Base-by-base conservation (phyloP, 2,329 filamentous ascomycete genomes). In the Diaporthe destruens region DNA sequence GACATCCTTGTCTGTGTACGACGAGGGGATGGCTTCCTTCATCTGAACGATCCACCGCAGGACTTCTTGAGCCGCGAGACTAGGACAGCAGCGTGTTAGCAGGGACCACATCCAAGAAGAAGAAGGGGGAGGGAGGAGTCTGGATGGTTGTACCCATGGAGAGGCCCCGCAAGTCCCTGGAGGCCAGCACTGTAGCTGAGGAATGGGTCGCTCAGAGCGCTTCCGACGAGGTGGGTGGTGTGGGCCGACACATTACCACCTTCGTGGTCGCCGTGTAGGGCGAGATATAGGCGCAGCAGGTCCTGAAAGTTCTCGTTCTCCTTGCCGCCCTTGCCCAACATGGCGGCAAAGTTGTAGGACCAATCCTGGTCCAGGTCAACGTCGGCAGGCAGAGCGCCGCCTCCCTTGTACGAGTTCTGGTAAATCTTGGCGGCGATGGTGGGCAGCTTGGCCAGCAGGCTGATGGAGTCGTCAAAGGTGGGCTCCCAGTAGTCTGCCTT, bases 401-500 rank as follows among this genome's bases (percentile, higher is more conserved):
- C 88, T 81, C 95, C 90, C 77, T 90, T 87, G 89, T 96, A 94
- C 75, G 94, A 87, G 83, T 96, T 96, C 80, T 98, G 94, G 88
- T 99, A 98, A 80, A 99, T 98, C 84, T 98, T 97, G 73, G 96
- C 96, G 36, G 96, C 96, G 77, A 99, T 95, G 74, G 94, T 97
- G 75, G 96, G 96, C 69, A 99, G 92, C 88, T 99, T 99, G 75
- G 96, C 96, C 71, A 99, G 89, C 75, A 99, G 89, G 61, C 93
- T 94, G 82, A 99, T 98, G 82, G 90, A 92, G 86, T 99, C 96
- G 81, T 98, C 96, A 80, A 97, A 98, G 56, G 94, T 97, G 18
- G 96, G 94, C 86, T 98, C 96, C 96, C 96, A 99, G 90, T 98
- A 98, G 78, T 98, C 94, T 69, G 94, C 94, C 88, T 98, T 99